Evolutionary conservation across 208 protist species (phyloP).

Genomic region (Leishmania braziliensis): DNA sequence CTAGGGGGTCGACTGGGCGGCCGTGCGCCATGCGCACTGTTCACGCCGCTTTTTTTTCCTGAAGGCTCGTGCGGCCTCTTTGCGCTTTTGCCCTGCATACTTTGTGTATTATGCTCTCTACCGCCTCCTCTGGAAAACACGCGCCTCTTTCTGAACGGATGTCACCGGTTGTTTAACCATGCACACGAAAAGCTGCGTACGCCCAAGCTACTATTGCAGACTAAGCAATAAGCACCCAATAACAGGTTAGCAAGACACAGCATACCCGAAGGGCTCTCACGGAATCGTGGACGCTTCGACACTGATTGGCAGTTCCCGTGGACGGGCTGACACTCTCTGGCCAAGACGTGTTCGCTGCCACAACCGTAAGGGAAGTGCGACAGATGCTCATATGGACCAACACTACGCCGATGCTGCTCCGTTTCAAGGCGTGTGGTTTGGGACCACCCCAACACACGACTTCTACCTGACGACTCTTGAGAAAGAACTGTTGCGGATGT

Average conservation of each 20-base stretch:
- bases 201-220: not conserved
- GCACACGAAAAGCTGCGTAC: not conserved
- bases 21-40: not conserved
- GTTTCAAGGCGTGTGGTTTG: not conserved
- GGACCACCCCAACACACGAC: not conserved
- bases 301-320: not conserved
- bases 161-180: not conserved
- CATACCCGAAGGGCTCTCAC: not conserved
- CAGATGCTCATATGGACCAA: not conserved
- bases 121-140: not conserved
- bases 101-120: not conserved
- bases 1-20: not conserved
- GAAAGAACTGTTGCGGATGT: conserved; percentile 7
- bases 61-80: not conserved
- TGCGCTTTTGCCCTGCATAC: not conserved
- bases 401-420: not conserved
- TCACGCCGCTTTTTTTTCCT: not conserved
- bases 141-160: not conserved
- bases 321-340: too few relatives aligned
- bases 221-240: not conserved
- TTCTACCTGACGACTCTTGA: conserved; percentile 6
- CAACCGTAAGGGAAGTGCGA: too few relatives aligned
- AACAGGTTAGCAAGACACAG: not conserved
- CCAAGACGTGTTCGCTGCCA: too few relatives aligned
- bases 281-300: not conserved